Base-by-base conservation (phyloP, 2,329 filamentous ascomycete genomes). In the Aspergillus proliferans region DNA sequence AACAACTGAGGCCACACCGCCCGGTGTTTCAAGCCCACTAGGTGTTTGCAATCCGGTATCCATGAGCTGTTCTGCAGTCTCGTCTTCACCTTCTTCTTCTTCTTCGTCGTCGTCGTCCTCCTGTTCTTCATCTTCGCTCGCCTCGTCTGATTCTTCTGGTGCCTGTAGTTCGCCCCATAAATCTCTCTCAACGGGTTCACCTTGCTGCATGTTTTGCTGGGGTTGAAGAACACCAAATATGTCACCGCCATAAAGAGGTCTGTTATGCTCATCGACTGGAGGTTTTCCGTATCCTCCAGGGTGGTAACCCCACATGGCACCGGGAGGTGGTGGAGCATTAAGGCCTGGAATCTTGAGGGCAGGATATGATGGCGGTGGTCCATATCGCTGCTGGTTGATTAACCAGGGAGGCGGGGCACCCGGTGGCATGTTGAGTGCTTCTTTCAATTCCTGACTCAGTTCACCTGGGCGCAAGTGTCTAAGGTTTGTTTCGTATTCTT, bases 271-370 rank as follows among this genome's bases (percentile, higher is more conserved):
- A 64, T 97, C 92, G 1, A 95, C 84, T 0, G 93, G 93, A 0
- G 93, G 92, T 67, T 97, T 97, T 45, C 93, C 93, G 76, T 92
- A 98, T 52, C 92, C 91, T 51, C 93, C 93, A 6, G 92, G 90
- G 58, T 92, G 87, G 69, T 95, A 98, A 2, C 93, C 93, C 93
- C 93, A 98, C 49, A 85, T 82, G 21, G 87, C 91, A 43, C 92
- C 92, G 1, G 88, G 79, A 2, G 93, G 93, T 9, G 92, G 88
- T 4, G 93, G 90, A 1, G 92, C 90, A 67, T 97, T 98, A 43
- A 98, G 80, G 41, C 93, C 93, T 7, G 93, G 87, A 52, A 98
- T 90, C 67, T 93, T 95, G 46, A 97, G 78, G n/a, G 88, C 88
- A 19, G 93, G 91, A 67, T 98, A 98, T 7, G 90, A 94, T 5